Conservation (phyloP, 164 flowering plant species). For the Magnolia changhungtana region DNA sequence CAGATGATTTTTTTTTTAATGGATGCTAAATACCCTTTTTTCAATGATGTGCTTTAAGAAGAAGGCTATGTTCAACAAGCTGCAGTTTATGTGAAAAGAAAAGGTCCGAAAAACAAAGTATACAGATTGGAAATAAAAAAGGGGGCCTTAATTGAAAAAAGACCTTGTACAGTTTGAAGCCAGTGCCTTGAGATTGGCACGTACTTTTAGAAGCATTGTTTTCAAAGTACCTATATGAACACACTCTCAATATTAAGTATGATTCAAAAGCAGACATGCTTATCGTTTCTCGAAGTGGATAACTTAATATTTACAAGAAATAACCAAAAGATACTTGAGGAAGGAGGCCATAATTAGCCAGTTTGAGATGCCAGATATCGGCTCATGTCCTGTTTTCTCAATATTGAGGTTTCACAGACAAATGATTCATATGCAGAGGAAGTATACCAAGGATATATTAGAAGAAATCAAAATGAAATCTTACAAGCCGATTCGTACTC, state of each 20-base stretch:
- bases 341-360: background rate
- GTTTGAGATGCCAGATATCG: constrained; percentile 13
- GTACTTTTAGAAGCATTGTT: background rate
- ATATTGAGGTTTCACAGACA: constrained; percentile 2
- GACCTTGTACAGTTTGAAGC: constrained; percentile 6
- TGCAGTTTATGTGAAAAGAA: background rate
- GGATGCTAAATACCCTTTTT: background rate
- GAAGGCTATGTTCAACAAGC: background rate
- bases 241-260: background rate
- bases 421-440: constrained; percentile 7
- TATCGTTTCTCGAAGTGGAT: constrained; percentile 5
- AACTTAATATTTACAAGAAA: constrained; percentile 1
- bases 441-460: constrained; percentile 1
- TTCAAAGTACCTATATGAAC: background rate
- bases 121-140: background rate
- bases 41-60: background rate
- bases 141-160: background rate
- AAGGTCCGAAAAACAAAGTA: constrained; percentile 12
- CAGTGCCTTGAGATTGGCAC: constrained; percentile 8
- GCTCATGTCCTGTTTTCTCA: constrained; percentile 7
- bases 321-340: background rate
- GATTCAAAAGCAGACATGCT: background rate
- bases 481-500: background rate
- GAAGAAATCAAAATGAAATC: constrained; percentile 2
- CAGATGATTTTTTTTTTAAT: background rate